Evolutionary conservation across 1,139 yeast species (phyloP), one percentile per base, ranked within the genome.

Genomic region (Saccharomycopsis phalli): DNA sequence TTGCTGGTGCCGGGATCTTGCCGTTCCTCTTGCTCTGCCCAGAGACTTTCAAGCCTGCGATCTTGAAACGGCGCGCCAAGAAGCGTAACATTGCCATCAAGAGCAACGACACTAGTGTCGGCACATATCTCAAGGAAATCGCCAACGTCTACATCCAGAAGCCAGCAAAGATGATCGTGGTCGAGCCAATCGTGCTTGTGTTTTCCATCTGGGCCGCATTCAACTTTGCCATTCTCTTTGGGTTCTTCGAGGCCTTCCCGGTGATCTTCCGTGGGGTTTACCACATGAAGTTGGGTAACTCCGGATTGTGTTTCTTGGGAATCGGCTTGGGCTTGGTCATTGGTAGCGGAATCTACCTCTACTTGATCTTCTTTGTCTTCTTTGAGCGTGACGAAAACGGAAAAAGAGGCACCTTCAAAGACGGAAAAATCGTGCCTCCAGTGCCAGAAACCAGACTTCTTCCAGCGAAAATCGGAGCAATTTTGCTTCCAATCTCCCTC

Each of bases 211-310:
- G 80, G 57, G 71, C 77, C 47, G 80, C 87, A 0, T 79, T 80
- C 53, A 69, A 80, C 32, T 80, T 79, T 61, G 86, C 87, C 0
- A 84, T 81, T 3, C 62, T 81, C 46, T 81, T 79, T 51, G 87
- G 84, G 0, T 80, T 79, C 63, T 80, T 81, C 53, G 88, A 80
- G 57, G 86, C 87, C 2, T 79, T 69, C 60, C 88, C 88, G 18
- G 71, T 79, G 39, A 79, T 80, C 47, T 81, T 79, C 60, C 63
- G 72, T 52, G 81, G 80, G 27, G 71, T 67, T 19, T 78, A 81
- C 56, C 53, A 50, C 4, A 76, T 79, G 82, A 55, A 55, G 28
- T 50, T 63, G 7, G 88, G 86, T 45, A 60, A 71, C 11, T 69
- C 83, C 2, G 86, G 87, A 10, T 63, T 81, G 44, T 71, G 87